Evolutionary conservation across 1,139 yeast species (phyloP), one percentile per base, ranked within the genome.

Genomic region (Arxiozyma slooffiae): DNA sequence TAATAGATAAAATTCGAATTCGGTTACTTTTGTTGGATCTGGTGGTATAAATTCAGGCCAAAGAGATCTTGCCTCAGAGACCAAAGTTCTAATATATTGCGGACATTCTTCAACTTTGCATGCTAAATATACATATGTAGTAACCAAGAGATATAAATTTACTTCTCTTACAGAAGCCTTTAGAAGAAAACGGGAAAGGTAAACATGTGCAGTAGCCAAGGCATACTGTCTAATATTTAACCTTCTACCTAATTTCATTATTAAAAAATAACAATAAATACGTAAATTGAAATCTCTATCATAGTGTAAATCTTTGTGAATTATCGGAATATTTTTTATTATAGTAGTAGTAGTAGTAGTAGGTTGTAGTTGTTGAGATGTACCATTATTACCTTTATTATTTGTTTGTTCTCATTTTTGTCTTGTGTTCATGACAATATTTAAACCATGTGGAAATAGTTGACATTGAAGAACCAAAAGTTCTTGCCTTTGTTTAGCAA

Each of bases 41-140:
- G 86, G 89, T 0, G 97, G 95, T 37, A 92, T 83, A 62, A 82
- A 88, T 61, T 90, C 97, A 0, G 97, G 97, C 97, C 98, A 92
- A 47, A 88, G 69, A 44, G 84, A 84, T 48, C 96, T 72, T 2
- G 97, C 95, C 63, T 92, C 97, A 30, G 82, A 76, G 22, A 87
- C 79, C 16, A 92, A 76, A 1, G 90, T 79, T 51, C 97, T 72
- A 9, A 92, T 89, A 64, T 92, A 97, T 63, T 86, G 95, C 1
- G 98, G 97, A 60, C 89, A 84, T 66, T 92, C 98, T 66, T 92
- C 97, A 38, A 89, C 85, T 64, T 92, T 92, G 70, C 96, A 85
- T 0, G 97, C 92, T 46, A 92, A 77, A 62, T 92, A 92, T 4
- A 90, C 74, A 60, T 95, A 83, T 0, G 97, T 82, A 0, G 97